Evolutionary conservation across 2,329 filamentous ascomycete species (phyloP).

Genomic region (Penicillium sp.): DNA sequence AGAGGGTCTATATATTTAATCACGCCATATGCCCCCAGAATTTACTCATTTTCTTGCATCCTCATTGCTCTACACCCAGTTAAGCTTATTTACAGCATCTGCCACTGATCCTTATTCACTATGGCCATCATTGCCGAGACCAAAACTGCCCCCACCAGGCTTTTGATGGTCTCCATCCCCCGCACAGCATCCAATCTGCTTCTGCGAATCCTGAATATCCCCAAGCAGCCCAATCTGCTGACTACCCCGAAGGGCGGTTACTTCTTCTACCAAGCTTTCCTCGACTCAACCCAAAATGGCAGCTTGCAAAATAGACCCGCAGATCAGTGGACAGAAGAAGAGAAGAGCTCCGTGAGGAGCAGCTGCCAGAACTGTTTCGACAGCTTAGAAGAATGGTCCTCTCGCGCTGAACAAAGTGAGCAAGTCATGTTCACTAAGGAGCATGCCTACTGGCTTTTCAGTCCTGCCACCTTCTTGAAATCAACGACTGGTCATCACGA

Average conservation of each 20-base stretch:
- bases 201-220: conserved; percentile 18
- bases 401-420: conserved; percentile 22
- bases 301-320: conserved; percentile 17
- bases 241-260: conserved; percentile 18
- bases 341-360: conserved; percentile 23
- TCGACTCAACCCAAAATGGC: conserved; percentile 9
- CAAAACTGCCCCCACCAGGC: conserved; percentile 1
- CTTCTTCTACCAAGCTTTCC: conserved; percentile 18
- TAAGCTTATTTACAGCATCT: conserved; percentile 15
- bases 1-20: conserved; percentile 6
- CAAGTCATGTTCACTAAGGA: conserved; percentile 41
- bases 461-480: conserved; percentile 22
- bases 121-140: neutral
- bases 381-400: conserved; percentile 25
- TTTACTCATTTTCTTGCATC: conserved; percentile 8
- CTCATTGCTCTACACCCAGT: conserved; percentile 9
- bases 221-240: conserved; percentile 17
- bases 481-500: conserved; percentile 8
- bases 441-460: conserved; percentile 33
- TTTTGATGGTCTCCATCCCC: conserved; percentile 16
- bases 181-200: conserved; percentile 25
- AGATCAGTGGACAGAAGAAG: conserved; percentile 28
- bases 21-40: conserved; percentile 13
- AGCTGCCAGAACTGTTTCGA: conserved; percentile 31
- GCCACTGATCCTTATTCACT: neutral